Base-by-base conservation (phyloP, 352 stramenopile genomes). In the Phytopythium boreale region DNA sequence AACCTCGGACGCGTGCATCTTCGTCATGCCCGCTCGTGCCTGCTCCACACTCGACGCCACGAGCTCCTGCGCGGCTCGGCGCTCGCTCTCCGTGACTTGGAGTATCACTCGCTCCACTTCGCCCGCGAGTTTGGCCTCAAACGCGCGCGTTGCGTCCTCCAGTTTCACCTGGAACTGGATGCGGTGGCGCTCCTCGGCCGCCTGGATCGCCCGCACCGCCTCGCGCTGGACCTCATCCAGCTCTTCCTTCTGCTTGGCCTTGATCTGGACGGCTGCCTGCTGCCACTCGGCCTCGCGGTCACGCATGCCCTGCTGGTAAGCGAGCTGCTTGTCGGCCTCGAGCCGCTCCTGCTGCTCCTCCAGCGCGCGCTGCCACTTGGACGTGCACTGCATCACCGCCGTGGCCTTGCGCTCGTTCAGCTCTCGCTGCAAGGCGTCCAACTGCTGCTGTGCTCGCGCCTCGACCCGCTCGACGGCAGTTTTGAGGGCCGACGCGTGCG, bases 281-380 rank as follows among this genome's bases (percentile, higher is more conserved):
- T 92, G 85, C 85, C 85, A 93, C 47, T 92, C 83, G 12, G 69
- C 77, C 60, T 93, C 85, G 1, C 85, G 83, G 66, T 93, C 85
- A 43, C 82, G 69, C 10, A 84, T n/a, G 0, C 85, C 85, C 63
- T 71, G 76, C 6, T 86, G 76, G 59, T 93, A 93, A 27, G 72
- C 65, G 6, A 75, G 63, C 26, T 80, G 80, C 49, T 84, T 91
- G 26, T 93, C 85, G 7, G 79, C 59, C 20, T 90, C 78, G 0
- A 91, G 59, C 7, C 85, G 74, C 53, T 79, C 77, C 41, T 92
- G 80, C 7, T 90, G 67, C 24, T 92, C 85, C 43, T 89, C 72
- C 51, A 90, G 76, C 5, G 80, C 77, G 34, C 76, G 76, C 53
- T 93, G 83, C 80, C 83, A 92, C 53, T 92, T 92, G 0, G 72